phyloP scores from a whole-genome alignment of 352 stramenopile genomes.

The Globisporangium abappressorium region DNA sequence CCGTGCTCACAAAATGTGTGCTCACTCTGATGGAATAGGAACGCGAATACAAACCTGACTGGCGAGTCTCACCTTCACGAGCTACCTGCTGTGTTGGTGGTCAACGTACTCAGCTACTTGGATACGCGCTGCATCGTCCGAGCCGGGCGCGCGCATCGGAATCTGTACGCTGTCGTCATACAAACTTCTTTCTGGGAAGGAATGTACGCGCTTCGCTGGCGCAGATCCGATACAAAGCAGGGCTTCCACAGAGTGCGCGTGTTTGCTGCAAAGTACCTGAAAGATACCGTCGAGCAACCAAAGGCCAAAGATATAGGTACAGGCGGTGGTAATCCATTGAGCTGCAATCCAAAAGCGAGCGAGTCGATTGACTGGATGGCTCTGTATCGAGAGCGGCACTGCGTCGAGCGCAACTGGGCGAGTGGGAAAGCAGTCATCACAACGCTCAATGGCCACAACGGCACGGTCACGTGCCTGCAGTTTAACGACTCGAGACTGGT shows the following conservation, averaged over 20 bases:
- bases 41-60: background rate
- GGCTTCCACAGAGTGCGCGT: conserved; percentile 6
- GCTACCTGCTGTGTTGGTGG: conserved; percentile 17
- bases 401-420: conserved; percentile 25
- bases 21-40: background rate
- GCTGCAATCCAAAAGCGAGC: background rate
- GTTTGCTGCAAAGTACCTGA: conserved; percentile 15
- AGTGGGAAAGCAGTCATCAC: conserved; percentile 24
- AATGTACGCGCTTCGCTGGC: conserved; percentile 24
- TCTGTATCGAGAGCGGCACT: conserved; percentile 24
- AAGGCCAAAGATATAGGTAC: background rate
- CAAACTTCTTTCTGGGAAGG: conserved; percentile 20
- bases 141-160: conserved; percentile 15
- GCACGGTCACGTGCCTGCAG: conserved; percentile 29
- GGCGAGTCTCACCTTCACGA: conserved; percentile 11
- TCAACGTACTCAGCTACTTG: conserved; percentile 18
- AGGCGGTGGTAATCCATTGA: background rate
- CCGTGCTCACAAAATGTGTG: background rate
- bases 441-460: conserved; percentile 26
- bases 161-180: conserved; percentile 20
- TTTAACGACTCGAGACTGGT: conserved; percentile 23
- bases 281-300: background rate
- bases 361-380: conserved; percentile 13
- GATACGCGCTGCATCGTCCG: conserved; percentile 15
- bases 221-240: conserved; percentile 12